Base-by-base conservation (phyloP, 805 yeast genomes). In the Metschnikowia noctiluminum region DNA sequence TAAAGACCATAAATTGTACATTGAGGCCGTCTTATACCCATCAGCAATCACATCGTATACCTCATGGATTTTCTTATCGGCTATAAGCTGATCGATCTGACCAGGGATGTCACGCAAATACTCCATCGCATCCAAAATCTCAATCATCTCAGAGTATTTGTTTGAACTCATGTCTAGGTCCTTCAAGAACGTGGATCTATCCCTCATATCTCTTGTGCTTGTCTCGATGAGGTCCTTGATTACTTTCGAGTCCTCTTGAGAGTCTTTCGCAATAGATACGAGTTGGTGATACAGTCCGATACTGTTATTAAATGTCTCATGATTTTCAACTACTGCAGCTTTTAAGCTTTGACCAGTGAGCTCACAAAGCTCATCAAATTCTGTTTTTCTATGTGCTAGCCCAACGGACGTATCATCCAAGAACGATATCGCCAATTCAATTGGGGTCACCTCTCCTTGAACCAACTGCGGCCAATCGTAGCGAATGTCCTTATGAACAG, bases 371-470 rank as follows among this genome's bases (percentile, higher is more conserved):
- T 77, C 76, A 38, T 76, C 71, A 56, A 92, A 92, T 52, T 88
- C 90, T 1, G 75, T 75, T 49, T 76, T 74, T 51, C 84, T 80
- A 58, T 84, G 85, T 0, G 96, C 96, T 58, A 88, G 69, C 0
- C 98, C 98, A n/a, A 90, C 94, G 0, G 96, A 87, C 2, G 96
- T 82, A 58, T 84, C 85, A 65, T 92, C 97, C 59, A 90, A 71
- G 49, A 94, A 72, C 1, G 91, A 82, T 36, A 92, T 72, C 0
- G 97, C 97, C 45, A 85, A 72, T 57, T 89, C 97, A 40, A 94
- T 75, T 1, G 96, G 96, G 62, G 89, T 90, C 46, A 89, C 57
- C 21, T 60, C 81, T 43, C 80, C 76, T 13, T 61, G 65, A 16
- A 59, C 61, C 11, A 72, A 54, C 45, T 70, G 74, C 6, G 76